Conservation (phyloP, 352 stramenopile species). For the Phytophthora kernoviae region DNA sequence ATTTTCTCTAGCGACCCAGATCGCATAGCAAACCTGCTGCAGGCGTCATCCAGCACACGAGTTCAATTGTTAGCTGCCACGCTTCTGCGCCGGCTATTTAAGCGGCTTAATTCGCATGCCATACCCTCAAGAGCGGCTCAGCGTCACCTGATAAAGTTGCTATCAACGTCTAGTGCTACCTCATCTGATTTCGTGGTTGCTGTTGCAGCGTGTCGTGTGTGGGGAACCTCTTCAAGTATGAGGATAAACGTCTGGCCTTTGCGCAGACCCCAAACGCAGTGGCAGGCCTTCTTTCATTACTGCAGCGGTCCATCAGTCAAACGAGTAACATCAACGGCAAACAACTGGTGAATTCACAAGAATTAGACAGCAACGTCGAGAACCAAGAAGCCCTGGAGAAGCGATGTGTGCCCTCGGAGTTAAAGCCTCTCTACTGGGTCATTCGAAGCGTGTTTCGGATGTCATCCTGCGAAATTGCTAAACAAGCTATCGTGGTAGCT, state of each 20-base stretch:
- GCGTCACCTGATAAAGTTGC: constrained; percentile 50
- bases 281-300: constrained; percentile 44
- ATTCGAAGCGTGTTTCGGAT: constrained; percentile 39
- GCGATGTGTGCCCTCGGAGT: constrained; percentile 7
- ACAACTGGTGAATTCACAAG: background rate
- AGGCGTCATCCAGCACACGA: constrained; percentile 31
- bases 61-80: constrained; percentile 40
- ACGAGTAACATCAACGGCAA: background rate
- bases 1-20: constrained; percentile 56
- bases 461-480: constrained; percentile 25
- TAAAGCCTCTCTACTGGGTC: constrained; percentile 44
- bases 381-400: constrained; percentile 20
- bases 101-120: constrained; percentile 44
- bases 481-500: constrained; percentile 40
- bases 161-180: constrained; percentile 16
- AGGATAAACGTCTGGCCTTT: constrained; percentile 61
- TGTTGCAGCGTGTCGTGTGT: constrained; percentile 56
- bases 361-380: background rate
- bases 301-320: constrained; percentile 28
- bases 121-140: constrained; percentile 47
- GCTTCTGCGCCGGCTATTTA: constrained; percentile 64
- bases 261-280: constrained; percentile 41
- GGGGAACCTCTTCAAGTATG: constrained; percentile 64
- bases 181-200: constrained; percentile 27
- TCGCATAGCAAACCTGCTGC: constrained; percentile 60